These are phyloP conservation scores for Penicillium lividum DNA, from an alignment of 495 filamentous ascomycete genomes.

Conservation along the genomic window DNA sequence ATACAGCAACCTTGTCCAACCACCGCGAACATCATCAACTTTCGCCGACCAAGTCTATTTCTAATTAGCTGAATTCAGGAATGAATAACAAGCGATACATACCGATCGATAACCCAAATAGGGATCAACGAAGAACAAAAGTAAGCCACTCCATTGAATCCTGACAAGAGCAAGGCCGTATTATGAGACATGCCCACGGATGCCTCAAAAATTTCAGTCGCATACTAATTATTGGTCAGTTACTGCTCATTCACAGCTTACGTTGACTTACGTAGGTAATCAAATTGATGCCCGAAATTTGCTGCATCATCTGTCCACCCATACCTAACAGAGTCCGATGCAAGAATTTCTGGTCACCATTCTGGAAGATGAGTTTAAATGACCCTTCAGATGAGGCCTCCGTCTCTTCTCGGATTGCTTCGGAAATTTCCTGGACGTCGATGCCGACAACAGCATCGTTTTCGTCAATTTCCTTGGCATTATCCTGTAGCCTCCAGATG, in stretches of 20 bases:
- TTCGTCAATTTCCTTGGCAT: constrained; percentile 29
- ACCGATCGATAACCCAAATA: constrained; percentile 53
- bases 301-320: constrained; percentile 49
- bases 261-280: constrained; percentile 38
- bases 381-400: constrained; percentile 29
- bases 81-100: neutral
- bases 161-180: constrained; percentile 45
- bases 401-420: constrained; percentile 32
- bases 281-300: constrained; percentile 47
- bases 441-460: constrained; percentile 27
- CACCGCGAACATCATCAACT: constrained; percentile 51
- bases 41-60: constrained; percentile 43
- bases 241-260: neutral
- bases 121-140: constrained; percentile 50
- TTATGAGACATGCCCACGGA: constrained; percentile 42
- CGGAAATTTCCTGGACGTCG: constrained; percentile 33
- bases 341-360: constrained; percentile 32
- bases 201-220: constrained; percentile 38
- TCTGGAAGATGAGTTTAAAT: constrained; percentile 39
- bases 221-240: constrained; percentile 24
- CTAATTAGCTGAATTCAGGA: constrained; percentile 7
- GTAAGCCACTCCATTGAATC: constrained; percentile 49
- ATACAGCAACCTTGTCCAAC: constrained; percentile 53
- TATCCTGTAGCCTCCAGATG: constrained; percentile 35
- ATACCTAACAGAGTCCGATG: constrained; percentile 38